Conservation (phyloP, 2,329 filamentous ascomycete genomes). For the Xylariaceae sp. region DNA sequence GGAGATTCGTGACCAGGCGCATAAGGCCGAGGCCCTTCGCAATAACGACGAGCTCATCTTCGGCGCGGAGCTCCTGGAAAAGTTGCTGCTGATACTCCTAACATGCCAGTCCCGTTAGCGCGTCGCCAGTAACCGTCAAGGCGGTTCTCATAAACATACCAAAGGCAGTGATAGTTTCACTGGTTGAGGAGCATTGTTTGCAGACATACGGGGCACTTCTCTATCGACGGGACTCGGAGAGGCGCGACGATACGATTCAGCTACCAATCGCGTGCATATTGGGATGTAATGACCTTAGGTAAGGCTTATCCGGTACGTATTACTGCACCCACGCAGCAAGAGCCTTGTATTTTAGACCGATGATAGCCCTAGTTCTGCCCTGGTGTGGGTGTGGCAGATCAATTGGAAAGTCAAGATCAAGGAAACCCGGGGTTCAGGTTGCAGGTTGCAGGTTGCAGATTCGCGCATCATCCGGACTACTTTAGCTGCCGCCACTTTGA, state of each 20-base stretch:
- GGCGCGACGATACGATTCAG: conserved; percentile 20
- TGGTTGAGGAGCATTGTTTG: conserved; percentile 64
- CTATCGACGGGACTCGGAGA: conserved; percentile 26
- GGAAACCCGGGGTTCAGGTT: conserved; percentile 31
- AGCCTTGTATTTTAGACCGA: neutral
- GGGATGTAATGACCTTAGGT: conserved; percentile 1
- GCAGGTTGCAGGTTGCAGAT: no score
- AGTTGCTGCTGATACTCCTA: conserved; percentile 93
- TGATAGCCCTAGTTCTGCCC: neutral
- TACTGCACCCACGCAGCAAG: no score
- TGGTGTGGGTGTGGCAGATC: neutral
- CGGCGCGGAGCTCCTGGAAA: conserved; percentile 85
- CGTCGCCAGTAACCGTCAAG: neutral
- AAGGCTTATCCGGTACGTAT: neutral
- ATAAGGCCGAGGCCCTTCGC: conserved; percentile 91
- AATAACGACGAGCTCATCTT: conserved; percentile 93
- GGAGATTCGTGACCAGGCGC: conserved; percentile 90
- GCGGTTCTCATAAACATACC: conserved; percentile 49
- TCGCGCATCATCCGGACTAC: conserved; percentile 36
- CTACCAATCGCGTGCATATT: conserved; percentile 37
- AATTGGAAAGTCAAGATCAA: neutral
- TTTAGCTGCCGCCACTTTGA: conserved; percentile 34
- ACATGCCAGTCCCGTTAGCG: neutral
- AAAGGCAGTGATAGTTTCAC: conserved; percentile 84
- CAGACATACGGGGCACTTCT: conserved; percentile 56